Evolutionary conservation across 495 filamentous ascomycete genomes (phyloP).

Genomic region (Penicillium pancosmium): DNA sequence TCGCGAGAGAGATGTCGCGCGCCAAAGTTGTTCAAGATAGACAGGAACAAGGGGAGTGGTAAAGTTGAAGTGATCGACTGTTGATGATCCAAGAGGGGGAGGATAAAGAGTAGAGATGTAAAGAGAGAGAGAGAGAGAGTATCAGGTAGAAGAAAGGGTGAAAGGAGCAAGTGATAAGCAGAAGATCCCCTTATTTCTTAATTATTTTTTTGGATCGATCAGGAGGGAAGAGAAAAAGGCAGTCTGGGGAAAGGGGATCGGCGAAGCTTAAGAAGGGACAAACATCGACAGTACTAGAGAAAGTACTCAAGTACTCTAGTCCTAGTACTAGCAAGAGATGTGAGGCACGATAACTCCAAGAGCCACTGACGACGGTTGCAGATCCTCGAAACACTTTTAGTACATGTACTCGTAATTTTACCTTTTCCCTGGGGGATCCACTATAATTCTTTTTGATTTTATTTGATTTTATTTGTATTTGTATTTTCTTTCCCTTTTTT

Average conservation of each 20-base stretch:
- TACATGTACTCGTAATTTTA: slow-evolving; percentile 18
- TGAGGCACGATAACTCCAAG: slow-evolving; percentile 35
- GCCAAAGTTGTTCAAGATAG: slow-evolving; percentile 13
- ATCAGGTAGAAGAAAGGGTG: slow-evolving; percentile 13
- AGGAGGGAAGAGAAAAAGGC: slow-evolving; percentile 34
- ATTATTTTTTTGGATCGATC: slow-evolving; percentile 10
- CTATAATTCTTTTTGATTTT: slow-evolving; percentile 10
- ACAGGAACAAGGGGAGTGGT: slow-evolving; percentile 23
- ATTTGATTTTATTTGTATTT: slow-evolving; percentile 5
- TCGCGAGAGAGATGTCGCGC: slow-evolving; percentile 17
- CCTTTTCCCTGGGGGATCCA: slow-evolving; percentile 3
- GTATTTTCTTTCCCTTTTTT: slow-evolving; percentile 3
- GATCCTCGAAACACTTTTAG: slow-evolving; percentile 36
- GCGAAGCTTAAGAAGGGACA: slow-evolving; percentile 71
- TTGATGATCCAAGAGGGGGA: slow-evolving; percentile 14
- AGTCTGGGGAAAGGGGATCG: slow-evolving; percentile 67
- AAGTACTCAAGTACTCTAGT: too few species aligned
- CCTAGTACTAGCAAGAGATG: slow-evolving; percentile 14
- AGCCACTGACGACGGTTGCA: slow-evolving; percentile 55
- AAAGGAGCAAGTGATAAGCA: slow-evolving; percentile 40
- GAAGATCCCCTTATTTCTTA: slow-evolving; percentile 20
- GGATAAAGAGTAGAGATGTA: slow-evolving; percentile 14
- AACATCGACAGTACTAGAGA: slow-evolving; percentile 21
- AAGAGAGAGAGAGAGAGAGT: slow-evolving; percentile 18
- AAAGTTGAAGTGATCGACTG: slow-evolving; percentile 20